Conservation (phyloP, 306 rosid genomes). For the Vicia villosa region DNA sequence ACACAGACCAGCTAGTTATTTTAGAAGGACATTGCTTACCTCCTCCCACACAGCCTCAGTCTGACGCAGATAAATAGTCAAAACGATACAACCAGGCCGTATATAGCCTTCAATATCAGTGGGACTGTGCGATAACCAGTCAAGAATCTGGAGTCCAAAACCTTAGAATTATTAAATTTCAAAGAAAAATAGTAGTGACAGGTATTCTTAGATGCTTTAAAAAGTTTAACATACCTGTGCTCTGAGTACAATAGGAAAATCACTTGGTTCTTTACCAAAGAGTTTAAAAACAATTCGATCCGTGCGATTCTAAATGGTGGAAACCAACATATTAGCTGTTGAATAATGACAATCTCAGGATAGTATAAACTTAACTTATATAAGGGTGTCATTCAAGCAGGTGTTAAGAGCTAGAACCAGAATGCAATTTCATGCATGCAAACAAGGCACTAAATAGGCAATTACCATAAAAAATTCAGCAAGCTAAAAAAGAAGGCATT, state of each 20-base stretch:
- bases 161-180: slow-evolving; percentile 21
- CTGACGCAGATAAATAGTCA: slow-evolving; percentile 80
- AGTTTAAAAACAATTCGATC: slow-evolving; percentile 59
- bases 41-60: slow-evolving; percentile 74
- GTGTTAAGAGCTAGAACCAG: slow-evolving; percentile 1
- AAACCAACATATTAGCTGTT: slow-evolving; percentile 39
- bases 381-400: slow-evolving; percentile 6
- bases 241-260: slow-evolving; percentile 48
- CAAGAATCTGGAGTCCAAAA: slow-evolving; percentile 65
- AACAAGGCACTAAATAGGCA: neutral
- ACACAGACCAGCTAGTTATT: slow-evolving; percentile 24
- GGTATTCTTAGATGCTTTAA: slow-evolving; percentile 12
- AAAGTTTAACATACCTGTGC: slow-evolving; percentile 50
- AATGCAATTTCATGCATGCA: slow-evolving; percentile 32
- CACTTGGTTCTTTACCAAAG: slow-evolving; percentile 57
- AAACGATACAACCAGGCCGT: slow-evolving; percentile 85
- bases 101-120: slow-evolving; percentile 91
- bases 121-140: slow-evolving; percentile 87
- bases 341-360: slow-evolving; percentile 24
- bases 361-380: slow-evolving; percentile 4
- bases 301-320: slow-evolving; percentile 50
- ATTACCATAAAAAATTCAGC: slow-evolving; percentile 13
- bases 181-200: slow-evolving; percentile 24
- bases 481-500: slow-evolving; percentile 4
- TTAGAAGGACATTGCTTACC: slow-evolving; percentile 47